These are phyloP conservation scores for Geranium brycei DNA, from an alignment of 345 rosid genomes.

Conservation along the genomic window DNA sequence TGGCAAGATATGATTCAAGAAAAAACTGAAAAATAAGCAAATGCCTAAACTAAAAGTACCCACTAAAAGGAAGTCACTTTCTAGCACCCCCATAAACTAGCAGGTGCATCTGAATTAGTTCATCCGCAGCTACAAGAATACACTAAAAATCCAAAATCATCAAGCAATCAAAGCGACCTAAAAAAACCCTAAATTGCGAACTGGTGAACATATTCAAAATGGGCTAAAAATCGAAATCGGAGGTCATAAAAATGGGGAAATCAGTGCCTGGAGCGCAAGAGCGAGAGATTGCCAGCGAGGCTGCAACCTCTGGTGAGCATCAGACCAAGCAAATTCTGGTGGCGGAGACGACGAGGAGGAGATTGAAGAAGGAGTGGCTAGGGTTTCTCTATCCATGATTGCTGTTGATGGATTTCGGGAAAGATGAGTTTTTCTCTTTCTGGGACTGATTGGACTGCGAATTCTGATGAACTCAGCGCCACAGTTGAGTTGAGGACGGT, in stretches of 20 bases:
- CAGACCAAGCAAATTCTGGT: conserved; percentile 50
- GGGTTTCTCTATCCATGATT: neutral
- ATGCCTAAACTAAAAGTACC: neutral
- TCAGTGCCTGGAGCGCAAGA: conserved; percentile 32
- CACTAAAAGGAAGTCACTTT: neutral
- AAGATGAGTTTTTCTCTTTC: neutral
- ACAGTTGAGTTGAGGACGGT: too few species aligned
- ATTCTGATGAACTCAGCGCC: neutral
- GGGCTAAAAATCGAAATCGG: neutral
- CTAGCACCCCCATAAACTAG: neutral
- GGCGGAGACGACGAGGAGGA: conserved; percentile 20
- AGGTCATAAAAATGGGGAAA: neutral
- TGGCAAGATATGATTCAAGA: too few species aligned
- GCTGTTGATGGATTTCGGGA: neutral
- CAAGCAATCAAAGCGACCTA: neutral
- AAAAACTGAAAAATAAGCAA: too few species aligned
- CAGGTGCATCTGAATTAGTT: neutral
- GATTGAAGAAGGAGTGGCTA: conserved; percentile 5
- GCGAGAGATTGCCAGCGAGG: conserved; percentile 49
- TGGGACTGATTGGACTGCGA: neutral
- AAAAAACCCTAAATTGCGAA: neutral
- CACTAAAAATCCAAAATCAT: neutral
- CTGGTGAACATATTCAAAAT: neutral
- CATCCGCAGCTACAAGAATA: neutral
- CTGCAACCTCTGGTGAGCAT: conserved; percentile 28